Evolutionary conservation across 2,329 filamentous ascomycete species (phyloP), one percentile per base, ranked within the genome.

Genomic region (Acrocalymma vagum): DNA sequence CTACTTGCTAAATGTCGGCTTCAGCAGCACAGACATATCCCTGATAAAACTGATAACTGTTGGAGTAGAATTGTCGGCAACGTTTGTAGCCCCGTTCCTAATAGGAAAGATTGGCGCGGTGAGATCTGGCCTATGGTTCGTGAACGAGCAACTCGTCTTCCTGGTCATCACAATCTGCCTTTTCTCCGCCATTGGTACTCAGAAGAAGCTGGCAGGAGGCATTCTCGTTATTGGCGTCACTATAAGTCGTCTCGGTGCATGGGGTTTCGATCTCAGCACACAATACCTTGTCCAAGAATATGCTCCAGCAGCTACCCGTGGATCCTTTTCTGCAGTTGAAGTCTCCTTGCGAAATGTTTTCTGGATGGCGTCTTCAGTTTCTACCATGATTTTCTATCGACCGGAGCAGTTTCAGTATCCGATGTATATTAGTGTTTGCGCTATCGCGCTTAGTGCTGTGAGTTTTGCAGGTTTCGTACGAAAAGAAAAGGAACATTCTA

Each of bases 121-220:
- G 6, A 73, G 88, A n/a, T 77, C 80, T 0, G 88, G 87, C 0
- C 74, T 90, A 3, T 91, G 88, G 88, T 83, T 82, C 48, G 60
- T 86, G 8, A 84, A 79, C 39, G 88, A 84, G 80, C 86, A 90
- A 59, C 72, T 86, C n/a, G 41, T 72, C 3, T 83, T 78, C 30
- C 47, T 82, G 53, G 50, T 72, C 60, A 61, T 78, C 34, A 51
- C 72, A 55, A 62, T 71, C 14, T 52, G 51, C 2, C 34, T 65
- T 0, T 68, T 60, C 41, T 47, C 56, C 9, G 27, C 41, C 6
- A 40, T 55, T 10, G 25, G 39, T 11, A 42, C 38, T 3, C 52
- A 37, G 11, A 42, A 48, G 5, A 55, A 54, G 28, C 28, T 59
- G 9, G 62, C 63, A 1, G 63, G 60, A 7, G 53, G 32, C 9